Percentiles rank a stretch among this genome's conserved stretches.
Conservation (phyloP, 2,329 filamentous ascomycete species). For the Ophiostoma piceae region DNA sequence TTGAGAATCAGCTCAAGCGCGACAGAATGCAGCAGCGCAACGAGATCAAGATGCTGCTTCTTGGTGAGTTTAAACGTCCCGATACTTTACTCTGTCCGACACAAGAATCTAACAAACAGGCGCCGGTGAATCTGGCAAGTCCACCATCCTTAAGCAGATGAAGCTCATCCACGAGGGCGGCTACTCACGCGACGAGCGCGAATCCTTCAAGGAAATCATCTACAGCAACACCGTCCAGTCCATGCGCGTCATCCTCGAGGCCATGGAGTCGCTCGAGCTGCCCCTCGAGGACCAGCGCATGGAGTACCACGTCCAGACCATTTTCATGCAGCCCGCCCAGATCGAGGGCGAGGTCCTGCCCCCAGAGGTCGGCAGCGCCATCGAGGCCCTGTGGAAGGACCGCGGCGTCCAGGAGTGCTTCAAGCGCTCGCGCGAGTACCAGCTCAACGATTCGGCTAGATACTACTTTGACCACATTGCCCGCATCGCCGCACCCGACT, state of each 20-base stretch:
- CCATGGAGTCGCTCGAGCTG: slow-evolving; percentile 65
- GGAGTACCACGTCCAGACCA: slow-evolving; percentile 96
- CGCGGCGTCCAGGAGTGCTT: slow-evolving; percentile 91
- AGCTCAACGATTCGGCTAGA: slow-evolving; percentile 92
- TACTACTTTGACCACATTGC: slow-evolving; percentile 97
- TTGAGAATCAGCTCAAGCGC: slow-evolving; percentile 97
- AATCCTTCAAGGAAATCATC: slow-evolving; percentile 67
- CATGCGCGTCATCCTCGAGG: slow-evolving; percentile 64
- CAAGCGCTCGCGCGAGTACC: slow-evolving; percentile 91
- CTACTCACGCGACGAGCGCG: slow-evolving; percentile 83
- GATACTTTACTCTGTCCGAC: too few species aligned
- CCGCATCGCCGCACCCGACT: slow-evolving; percentile 83
- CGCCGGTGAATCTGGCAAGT: slow-evolving; percentile 97
- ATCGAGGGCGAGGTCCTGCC: slow-evolving; percentile 92
- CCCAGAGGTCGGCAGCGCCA: slow-evolving; percentile 89
- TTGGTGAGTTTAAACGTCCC: too few species aligned
- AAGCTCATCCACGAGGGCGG: slow-evolving; percentile 99
- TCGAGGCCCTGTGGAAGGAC: slow-evolving; percentile 89
- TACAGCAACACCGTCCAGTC: slow-evolving; percentile 66
- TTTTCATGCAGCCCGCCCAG: slow-evolving; percentile 97
- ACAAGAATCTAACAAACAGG: too few species aligned
- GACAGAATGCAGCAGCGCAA: slow-evolving; percentile 99
- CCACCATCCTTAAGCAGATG: slow-evolving; percentile 93
- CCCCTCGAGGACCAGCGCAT: slow-evolving; percentile 86
- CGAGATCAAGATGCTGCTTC: slow-evolving; percentile 99